phyloP scores from a whole-genome alignment of 208 protist species.

The Crithidia fasciculata region DNA sequence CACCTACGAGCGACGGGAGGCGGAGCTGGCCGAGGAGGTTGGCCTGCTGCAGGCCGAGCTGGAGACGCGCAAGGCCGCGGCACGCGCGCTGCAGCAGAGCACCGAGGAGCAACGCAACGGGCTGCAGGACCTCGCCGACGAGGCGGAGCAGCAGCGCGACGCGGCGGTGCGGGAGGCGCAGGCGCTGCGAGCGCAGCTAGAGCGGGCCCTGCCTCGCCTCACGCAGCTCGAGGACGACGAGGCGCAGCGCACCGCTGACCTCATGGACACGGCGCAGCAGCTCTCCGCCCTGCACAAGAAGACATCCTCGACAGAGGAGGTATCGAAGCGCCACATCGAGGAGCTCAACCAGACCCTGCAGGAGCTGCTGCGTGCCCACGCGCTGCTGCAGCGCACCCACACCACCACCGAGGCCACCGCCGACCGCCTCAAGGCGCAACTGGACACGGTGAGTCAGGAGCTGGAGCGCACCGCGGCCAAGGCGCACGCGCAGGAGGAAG shows the following conservation, averaged over 20 bases:
- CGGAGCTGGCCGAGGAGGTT: slow-evolving; percentile 47
- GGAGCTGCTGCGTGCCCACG: slow-evolving; percentile 46
- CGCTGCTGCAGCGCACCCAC: slow-evolving; percentile 44
- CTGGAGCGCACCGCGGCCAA: slow-evolving; percentile 29
- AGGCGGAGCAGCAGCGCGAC: slow-evolving; percentile 29
- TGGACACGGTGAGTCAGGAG: slow-evolving; percentile 40
- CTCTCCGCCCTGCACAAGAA: slow-evolving; percentile 52
- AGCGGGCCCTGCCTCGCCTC: slow-evolving; percentile 52
- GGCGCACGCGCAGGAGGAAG: slow-evolving; percentile 34
- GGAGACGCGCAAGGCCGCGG: slow-evolving; percentile 29
- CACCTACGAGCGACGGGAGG: slow-evolving; percentile 37
- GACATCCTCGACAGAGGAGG: slow-evolving; percentile 44
- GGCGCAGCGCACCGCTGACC: slow-evolving; percentile 51
- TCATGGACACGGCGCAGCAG: slow-evolving; percentile 68
- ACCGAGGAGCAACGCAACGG: slow-evolving; percentile 29
- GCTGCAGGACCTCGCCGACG: slow-evolving; percentile 31
- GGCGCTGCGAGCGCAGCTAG: slow-evolving; percentile 46
- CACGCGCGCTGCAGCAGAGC: slow-evolving; percentile 33
- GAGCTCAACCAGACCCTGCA: slow-evolving; percentile 46
- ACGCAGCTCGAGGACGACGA: slow-evolving; percentile 61
- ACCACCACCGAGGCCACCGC: slow-evolving; percentile 39
- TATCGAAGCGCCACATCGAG: slow-evolving; percentile 52
- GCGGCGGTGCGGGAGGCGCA: slow-evolving; percentile 40
- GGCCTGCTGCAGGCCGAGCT: slow-evolving; percentile 39
- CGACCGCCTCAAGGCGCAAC: slow-evolving; percentile 46